Percentiles rank a stretch among this genome's conserved stretches.
Conservation (phyloP, 2,329 filamentous ascomycete species). For the Claviceps digitariae region DNA sequence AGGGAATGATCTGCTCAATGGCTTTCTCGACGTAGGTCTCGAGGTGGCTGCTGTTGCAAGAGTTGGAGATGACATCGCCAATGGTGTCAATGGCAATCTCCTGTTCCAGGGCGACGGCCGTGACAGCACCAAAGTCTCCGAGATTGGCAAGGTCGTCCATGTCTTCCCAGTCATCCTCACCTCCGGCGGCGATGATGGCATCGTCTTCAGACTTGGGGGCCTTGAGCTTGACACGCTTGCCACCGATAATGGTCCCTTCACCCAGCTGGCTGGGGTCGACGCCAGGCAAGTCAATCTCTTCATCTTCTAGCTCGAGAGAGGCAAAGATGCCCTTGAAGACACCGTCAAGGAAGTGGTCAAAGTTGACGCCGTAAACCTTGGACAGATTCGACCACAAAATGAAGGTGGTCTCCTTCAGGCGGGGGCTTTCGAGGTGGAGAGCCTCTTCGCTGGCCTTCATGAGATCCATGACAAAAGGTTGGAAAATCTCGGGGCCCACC, state of each 20-base stretch:
- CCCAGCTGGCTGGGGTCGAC: constrained; percentile 43
- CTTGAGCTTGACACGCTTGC: constrained; percentile 76
- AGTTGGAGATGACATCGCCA: constrained; percentile 81
- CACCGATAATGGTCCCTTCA: constrained; percentile 62
- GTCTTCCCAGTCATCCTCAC: constrained; percentile 40
- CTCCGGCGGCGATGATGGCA: constrained; percentile 40
- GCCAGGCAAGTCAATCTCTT: constrained; percentile 70
- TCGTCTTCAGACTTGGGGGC: constrained; percentile 39
- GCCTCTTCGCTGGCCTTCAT: constrained; percentile 91
- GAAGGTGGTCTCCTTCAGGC: constrained; percentile 91
- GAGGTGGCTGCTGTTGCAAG: constrained; percentile 57
- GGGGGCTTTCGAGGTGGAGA: constrained; percentile 73
- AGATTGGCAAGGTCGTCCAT: constrained; percentile 71
- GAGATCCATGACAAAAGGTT: constrained; percentile 78
- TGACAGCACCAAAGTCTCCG: constrained; percentile 73
- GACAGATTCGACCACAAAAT: constrained; percentile 92
- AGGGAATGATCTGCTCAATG: constrained; percentile 64
- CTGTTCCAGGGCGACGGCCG: constrained; percentile 85
- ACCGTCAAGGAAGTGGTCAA: constrained; percentile 63
- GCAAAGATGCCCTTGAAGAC: constrained; percentile 71
- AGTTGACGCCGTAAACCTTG: constrained; percentile 81
- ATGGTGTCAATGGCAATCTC: constrained; percentile 94
- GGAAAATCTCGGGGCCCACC: constrained; percentile 74
- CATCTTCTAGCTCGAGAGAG: constrained; percentile 76
- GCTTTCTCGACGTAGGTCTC: constrained; percentile 81